Evolutionary conservation across 1,284 basidiomycete genomes (phyloP), one percentile per base, ranked within the genome.

Genomic region (Hypsizygus ulmarius): DNA sequence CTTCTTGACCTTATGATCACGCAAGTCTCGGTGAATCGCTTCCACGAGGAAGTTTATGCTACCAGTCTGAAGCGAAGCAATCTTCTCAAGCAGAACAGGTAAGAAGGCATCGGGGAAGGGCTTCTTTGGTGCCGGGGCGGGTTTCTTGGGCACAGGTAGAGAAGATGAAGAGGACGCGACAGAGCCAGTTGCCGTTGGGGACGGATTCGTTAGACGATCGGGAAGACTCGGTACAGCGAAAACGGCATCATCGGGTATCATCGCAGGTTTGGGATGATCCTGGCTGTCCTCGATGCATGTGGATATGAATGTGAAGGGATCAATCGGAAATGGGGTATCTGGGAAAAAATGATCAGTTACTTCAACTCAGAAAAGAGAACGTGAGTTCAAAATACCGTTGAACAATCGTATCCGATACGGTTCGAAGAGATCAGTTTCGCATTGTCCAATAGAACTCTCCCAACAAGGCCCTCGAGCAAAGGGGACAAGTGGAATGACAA

Each of bases 261-360:
- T 29, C 18, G 43, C 41, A 33, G 49, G 52, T 36, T 54, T 49
- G 35, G 44, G 28, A 47, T 37, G 47, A 59, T 65, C 59, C 39
- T 56, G 59, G 51, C 53, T 66, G 39, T 73, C 72, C 25, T 77
- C 64, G 2, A 70, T 57, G 34, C 65, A 69, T 3, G 65, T 66
- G 1, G 88, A 84, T 18, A 84, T 72, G 55, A 80, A 92, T 1
- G 78, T 79, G 67, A 93, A 91, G 0, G 90, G 90, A 62, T 93
- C 75, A 44, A 93, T 74, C 5, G 84, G 80, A 53, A 78, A 75
- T 12, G 84, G 78, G 0, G 84, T 77, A 66, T 93, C 90, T 93
- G 50, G 25, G 30, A 21, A 18, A 36, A 19, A 25, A 35, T 33
- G 45, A 29, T 43, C 18, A 43, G 50, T n/a, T 51, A 33, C 19